Evolutionary conservation across 2,329 filamentous ascomycete genomes (phyloP), one percentile per base, ranked within the genome.

Genomic region (Calonectria pauciramosa): DNA sequence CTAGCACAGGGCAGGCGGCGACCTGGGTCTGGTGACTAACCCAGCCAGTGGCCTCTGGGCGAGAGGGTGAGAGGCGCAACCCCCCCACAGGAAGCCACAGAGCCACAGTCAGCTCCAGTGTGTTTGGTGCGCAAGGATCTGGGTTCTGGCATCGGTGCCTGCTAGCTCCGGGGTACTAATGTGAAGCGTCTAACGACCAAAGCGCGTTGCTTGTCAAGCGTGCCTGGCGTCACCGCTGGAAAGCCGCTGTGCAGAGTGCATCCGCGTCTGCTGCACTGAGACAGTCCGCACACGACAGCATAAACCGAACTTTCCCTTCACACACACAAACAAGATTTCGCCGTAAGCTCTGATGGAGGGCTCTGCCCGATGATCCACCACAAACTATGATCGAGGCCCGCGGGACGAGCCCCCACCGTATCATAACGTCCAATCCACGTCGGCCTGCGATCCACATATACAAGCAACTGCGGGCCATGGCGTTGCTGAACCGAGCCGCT

Each of bases 351-450:
- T 65, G 26, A 38, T 65, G 60, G 60, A 49, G 38, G 38, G 60
- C 60, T 65, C 60, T 65, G 60, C 38, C 38, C 38, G 41, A 65
- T 65, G 60, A 49, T 65, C 60, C 60, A 65, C 60, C 60, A 32
- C 18, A 65, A 63, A 65, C 56, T 60, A 60, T 71, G 68, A 71
- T 71, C 68, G 36, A 65, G 47, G 36, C 59, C 59, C 59, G 59
- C 59, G 68, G 34, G 60, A 63, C 56, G 32, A 60, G 47, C 28
- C 68, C 68, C 68, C 47, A 71, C 68, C 20, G 23, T 32, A 30
- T 51, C 47, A 30, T 30, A 65, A 65, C 38, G 59, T 28, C 68
- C 59, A 60, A 65, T 70, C 44, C 44, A 70, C 47, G 26, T 52
- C 49, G 60, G 34, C 36, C n/a, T 63, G 18, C 36, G 68, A 28